Evolutionary conservation across 2,329 filamentous ascomycete species (phyloP).

Genomic region (Penicillium brasilianum): DNA sequence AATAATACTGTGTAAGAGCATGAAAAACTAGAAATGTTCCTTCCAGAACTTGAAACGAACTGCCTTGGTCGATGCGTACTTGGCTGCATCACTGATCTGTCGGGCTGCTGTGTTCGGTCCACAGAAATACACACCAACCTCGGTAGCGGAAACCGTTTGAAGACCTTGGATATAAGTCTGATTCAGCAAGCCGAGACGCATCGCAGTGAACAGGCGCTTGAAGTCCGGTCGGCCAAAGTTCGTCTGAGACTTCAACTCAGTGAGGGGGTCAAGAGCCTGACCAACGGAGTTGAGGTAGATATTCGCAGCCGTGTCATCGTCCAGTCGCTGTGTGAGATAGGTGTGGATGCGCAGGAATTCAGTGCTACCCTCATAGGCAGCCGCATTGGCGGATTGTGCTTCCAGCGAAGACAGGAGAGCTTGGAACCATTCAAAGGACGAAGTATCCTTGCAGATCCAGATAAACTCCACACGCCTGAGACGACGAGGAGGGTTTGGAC

Average conservation of each 20-base stretch:
- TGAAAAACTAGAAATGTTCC: constrained; percentile 69
- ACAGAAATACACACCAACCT: constrained; percentile 97
- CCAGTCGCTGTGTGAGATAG: constrained; percentile 91
- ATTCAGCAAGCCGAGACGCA: constrained; percentile 87
- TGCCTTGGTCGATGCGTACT: constrained; percentile 71
- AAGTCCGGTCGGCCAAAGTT: constrained; percentile 97
- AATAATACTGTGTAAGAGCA: constrained; percentile 4
- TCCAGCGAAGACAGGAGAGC: constrained; percentile 89
- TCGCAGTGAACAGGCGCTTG: constrained; percentile 73
- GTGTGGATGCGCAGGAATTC: constrained; percentile 98
- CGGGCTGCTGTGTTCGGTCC: constrained; percentile 81
- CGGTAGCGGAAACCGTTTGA: constrained; percentile 75
- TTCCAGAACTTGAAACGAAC: constrained; percentile 99
- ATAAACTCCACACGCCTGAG: constrained; percentile 97
- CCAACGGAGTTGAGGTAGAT: constrained; percentile 97
- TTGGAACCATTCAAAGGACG: constrained; percentile 98
- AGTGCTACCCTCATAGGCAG: constrained; percentile 56
- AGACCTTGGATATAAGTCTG: constrained; percentile 83
- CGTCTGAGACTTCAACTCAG: constrained; percentile 84
- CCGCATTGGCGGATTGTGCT: constrained; percentile 75
- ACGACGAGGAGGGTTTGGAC: constrained; percentile 84
- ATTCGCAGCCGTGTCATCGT: constrained; percentile 91
- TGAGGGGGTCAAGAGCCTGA: constrained; percentile 83
- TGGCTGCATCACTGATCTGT: constrained; percentile 82
- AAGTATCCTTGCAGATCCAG: constrained; percentile 96